Percentiles rank a stretch among this genome's conserved stretches.
These are phyloP conservation scores for Helichrysum umbraculigerum DNA, from an alignment of 129 eudicot genomes.

Conservation along the genomic window DNA sequence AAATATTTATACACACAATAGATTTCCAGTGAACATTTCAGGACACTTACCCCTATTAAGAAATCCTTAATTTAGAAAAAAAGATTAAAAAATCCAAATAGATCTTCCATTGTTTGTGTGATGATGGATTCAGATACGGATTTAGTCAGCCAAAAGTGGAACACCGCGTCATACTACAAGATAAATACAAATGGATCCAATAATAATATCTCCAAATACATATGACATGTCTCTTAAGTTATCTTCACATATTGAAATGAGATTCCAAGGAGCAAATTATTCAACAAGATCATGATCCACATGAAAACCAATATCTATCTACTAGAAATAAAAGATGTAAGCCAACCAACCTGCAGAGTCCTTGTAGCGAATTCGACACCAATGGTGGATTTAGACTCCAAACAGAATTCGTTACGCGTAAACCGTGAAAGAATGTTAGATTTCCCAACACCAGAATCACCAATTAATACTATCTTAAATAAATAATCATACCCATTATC, in stretches of 20 bases:
- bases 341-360: conserved; percentile 71
- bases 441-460: conserved; percentile 96
- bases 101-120: not conserved
- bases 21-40: too few species aligned
- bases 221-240: not conserved
- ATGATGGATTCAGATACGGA: not conserved
- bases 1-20: too few species aligned
- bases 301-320: not conserved
- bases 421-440: conserved; percentile 88
- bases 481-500: conserved; percentile 88
- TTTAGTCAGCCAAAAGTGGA: too few species aligned
- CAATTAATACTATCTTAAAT: conserved; percentile 83
- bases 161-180: too few species aligned
- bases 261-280: conserved; percentile 1
- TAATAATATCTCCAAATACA: too few species aligned
- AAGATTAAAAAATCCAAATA: too few species aligned
- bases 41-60: too few species aligned
- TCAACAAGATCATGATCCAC: not conserved
- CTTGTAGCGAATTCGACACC: conserved; percentile 96
- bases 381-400: conserved; percentile 94
- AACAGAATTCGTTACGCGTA: conserved; percentile 82
- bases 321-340: not conserved
- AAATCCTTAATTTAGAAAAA: too few species aligned
- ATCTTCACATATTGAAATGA: not conserved
- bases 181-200: too few species aligned